Evolutionary conservation across 768 basidiomycete genomes (phyloP), one percentile per base, ranked within the genome.

Genomic region (Galerina marginata): DNA sequence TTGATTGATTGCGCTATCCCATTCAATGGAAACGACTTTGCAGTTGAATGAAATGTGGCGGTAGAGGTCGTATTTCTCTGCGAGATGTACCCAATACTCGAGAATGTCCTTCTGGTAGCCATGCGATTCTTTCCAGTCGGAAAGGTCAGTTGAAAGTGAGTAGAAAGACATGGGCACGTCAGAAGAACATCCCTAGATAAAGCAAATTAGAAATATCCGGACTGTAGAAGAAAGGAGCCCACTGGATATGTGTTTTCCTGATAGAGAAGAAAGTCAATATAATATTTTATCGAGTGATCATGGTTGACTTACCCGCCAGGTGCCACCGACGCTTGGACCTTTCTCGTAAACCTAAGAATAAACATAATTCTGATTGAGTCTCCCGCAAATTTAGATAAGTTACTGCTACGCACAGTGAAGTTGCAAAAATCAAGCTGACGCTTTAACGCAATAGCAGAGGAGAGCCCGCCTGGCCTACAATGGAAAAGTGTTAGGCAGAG

Each of bases 321-420:
- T 82, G 37, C 83, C 83, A 9, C 84, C 84, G 15, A 84, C 74
- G 38, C 78, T 77, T 3, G 53, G 52, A 4, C 67, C 77, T 57
- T 81, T 79, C 63, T 85, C 83, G 36, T 76, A 81, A 23, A 85
- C 79, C 84, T 84, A 61, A 23, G n/a, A 47, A n/a, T 39, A 33
- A 45, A n/a, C n/a, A n/a, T n/a, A 10, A 20, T 39, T 9, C 38
- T 20, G 9, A 40, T 26, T 33, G 26, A 9, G 0, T 33, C 53
- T 10, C 12, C n/a, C 9, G 46, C 1, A 56, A n/a, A 15, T 9
- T 25, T 5, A 14, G 16, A 29, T n/a, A 29, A 29, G 6, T 6
- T 3, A 29, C 29, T 29, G 29, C 4, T 29, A 65, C 77, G 44
- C 60, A 78, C 83, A 14, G 69, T 77, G 53, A 82, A 82, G 56